Evolutionary conservation across 768 basidiomycete genomes (phyloP).

Genomic region (Pluteus cervinus): DNA sequence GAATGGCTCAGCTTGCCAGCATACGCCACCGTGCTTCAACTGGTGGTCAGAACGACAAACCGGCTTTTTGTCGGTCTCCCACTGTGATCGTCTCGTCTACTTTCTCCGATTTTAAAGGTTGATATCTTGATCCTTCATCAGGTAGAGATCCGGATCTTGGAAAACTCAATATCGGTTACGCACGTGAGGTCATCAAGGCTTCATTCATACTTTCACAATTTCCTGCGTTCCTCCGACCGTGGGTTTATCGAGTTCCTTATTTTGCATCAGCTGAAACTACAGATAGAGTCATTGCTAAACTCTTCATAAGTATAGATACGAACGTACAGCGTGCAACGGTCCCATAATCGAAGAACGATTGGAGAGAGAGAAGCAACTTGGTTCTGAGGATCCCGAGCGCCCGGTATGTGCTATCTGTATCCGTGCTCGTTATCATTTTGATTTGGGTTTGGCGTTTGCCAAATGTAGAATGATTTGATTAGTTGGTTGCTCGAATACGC

Average conservation of each 20-base stretch:
- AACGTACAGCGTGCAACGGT: constrained; percentile 11
- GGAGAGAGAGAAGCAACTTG: constrained; percentile 15
- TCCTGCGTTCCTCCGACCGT: constrained; percentile 19
- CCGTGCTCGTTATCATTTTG: not conserved
- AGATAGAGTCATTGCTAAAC: constrained; percentile 11
- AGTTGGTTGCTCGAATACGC: constrained; percentile 42
- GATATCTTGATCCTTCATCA: constrained; percentile 2
- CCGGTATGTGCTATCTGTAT: constrained; percentile 8
- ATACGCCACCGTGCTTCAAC: constrained; percentile 12
- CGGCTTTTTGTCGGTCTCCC: constrained; percentile 21
- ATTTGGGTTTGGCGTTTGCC: no score
- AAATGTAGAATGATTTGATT: constrained; percentile 36
- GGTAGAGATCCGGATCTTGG: constrained; percentile 16
- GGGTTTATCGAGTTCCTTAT: constrained; percentile 4
- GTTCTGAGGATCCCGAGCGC: constrained; percentile 21
- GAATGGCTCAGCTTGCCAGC: constrained; percentile 13
- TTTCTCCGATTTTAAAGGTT: not conserved
- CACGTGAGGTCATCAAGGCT: constrained; percentile 11
- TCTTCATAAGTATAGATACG: constrained; percentile 11
- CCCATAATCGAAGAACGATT: constrained; percentile 22
- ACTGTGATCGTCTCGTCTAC: constrained; percentile 13
- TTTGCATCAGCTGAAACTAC: not conserved
- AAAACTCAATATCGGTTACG: constrained; percentile 12
- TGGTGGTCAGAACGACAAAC: constrained; percentile 16
- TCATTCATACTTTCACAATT: constrained; percentile 17